phyloP scores from a whole-genome alignment of 2,329 filamentous ascomycete species.

The Fusarium pseudonygamai region DNA sequence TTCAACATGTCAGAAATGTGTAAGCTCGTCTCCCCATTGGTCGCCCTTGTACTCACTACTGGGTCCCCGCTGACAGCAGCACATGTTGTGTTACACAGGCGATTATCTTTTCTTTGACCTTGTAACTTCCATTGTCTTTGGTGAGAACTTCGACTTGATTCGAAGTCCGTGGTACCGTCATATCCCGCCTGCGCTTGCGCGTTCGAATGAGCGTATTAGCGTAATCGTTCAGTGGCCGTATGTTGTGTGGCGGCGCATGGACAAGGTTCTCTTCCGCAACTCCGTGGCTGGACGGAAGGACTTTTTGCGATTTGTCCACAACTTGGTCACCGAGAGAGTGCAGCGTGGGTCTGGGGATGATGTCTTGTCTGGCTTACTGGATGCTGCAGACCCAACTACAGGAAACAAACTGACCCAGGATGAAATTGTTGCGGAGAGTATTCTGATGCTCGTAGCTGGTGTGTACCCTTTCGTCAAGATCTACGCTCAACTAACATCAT shows the following conservation, averaged over 20 bases:
- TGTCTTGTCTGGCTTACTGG: background rate
- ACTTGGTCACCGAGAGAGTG: background rate
- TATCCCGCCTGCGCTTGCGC: background rate
- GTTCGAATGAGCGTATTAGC: background rate
- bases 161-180: background rate
- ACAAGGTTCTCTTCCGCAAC: background rate
- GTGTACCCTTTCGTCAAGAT: background rate
- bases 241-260: background rate
- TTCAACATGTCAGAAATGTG: conserved; percentile 2
- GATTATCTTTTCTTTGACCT: conserved; percentile 2
- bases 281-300: background rate
- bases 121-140: background rate
- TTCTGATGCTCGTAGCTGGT: conserved; percentile 3
- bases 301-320: background rate
- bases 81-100: background rate
- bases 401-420: background rate
- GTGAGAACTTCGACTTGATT: conserved; percentile 2
- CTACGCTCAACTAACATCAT: background rate
- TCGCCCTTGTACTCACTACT: background rate
- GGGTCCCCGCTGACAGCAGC: background rate
- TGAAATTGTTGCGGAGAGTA: background rate
- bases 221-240: background rate
- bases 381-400: background rate
- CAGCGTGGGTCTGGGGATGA: background rate
- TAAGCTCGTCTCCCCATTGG: background rate